These are phyloP conservation scores for Amauroascus niger DNA, from an alignment of 2,329 filamentous ascomycete genomes.

Conservation along the genomic window DNA sequence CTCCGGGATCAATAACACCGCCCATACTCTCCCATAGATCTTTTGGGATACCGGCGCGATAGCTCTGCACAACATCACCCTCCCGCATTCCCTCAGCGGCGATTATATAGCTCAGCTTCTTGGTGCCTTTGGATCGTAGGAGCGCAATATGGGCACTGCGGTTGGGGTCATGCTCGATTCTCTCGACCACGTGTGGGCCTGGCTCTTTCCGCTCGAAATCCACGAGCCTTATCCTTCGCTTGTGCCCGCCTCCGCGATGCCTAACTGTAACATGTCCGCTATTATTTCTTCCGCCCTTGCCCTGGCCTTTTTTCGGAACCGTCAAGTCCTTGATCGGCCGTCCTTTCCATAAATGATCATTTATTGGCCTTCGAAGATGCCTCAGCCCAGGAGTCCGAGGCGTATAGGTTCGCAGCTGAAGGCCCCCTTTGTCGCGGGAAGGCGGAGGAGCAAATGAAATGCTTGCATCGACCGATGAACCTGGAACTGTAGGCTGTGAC, in stretches of 20 bases:
- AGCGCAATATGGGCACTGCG: conserved; percentile 89
- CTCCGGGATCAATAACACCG: conserved; percentile 84
- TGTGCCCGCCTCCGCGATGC: conserved; percentile 84
- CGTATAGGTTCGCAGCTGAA: conserved; percentile 71
- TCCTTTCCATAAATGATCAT: conserved; percentile 95
- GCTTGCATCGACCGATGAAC: conserved; percentile 13
- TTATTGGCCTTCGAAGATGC: conserved; percentile 84
- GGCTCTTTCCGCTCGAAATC: conserved; percentile 74
- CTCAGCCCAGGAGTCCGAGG: conserved; percentile 85
- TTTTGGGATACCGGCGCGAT: conserved; percentile 76
- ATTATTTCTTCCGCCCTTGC: conserved; percentile 85
- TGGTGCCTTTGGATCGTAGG: conserved; percentile 62
- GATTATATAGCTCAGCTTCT: conserved; percentile 77
- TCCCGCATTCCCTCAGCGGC: conserved; percentile 90
- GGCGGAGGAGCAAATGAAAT: conserved; percentile 40
- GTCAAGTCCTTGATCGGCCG: conserved; percentile 74
- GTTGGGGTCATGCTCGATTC: conserved; percentile 92
- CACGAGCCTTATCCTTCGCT: conserved; percentile 81
- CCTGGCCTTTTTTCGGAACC: conserved; percentile 83
- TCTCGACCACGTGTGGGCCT: conserved; percentile 78
- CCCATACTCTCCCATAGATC: conserved; percentile 87
- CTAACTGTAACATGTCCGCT: conserved; percentile 76
- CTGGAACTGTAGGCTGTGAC: conserved; percentile 3
- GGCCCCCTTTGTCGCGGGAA: conserved; percentile 32
- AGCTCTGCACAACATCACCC: conserved; percentile 87